Base-by-base conservation (phyloP, 108 stramenopile species). In the Cyclotella baltica region DNA sequence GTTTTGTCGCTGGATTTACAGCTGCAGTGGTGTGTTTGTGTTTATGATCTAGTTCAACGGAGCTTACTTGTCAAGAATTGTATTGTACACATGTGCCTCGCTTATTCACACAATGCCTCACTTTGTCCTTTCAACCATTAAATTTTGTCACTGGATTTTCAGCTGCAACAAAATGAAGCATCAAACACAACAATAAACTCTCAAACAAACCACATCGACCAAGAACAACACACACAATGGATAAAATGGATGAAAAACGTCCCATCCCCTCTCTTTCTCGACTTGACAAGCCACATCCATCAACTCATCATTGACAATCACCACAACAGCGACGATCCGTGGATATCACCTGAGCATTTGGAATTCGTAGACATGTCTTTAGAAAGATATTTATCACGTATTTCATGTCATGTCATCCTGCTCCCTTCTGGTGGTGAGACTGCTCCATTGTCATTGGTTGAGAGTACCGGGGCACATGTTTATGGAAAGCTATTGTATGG, bases 401-500 rank as follows among this genome's bases (percentile, higher is more conserved):
- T 93, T 30, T 85, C 71, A 25, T 88, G 89, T 53, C 83, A 83
- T 27, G 62, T 93, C 34, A 77, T 93, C 22, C 66, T 91, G 11
- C 69, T 93, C 4, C 93, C 93, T 28, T 91, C 90, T 9, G 90
- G 90, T 4, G 28, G 83, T 2, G 78, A 80, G n/a, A 72, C 88
- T 9, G 53, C 88, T 65, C 56, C 78, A 6, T 59, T 70, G 13
- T 80, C 89, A 16, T 66, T 94, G 2, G 73, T 69, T 40, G 87
- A 89, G 63, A 86, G 87, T 28, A 78, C 89, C 11, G 89, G 87
- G 25, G 85, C 84, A 35, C 78, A 91, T 30, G 84, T 90, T 11
- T 91, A 85, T 65, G 93, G 93, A 3, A 96, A 93, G 37, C 76
- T 93, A 11, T 58, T 93, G 51, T 91, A 86, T 53, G 93, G 93